Percentiles rank a stretch among this genome's conserved stretches.
phyloP scores from a whole-genome alignment of 495 filamentous ascomycete genomes.

The Penicillium ucsense region DNA sequence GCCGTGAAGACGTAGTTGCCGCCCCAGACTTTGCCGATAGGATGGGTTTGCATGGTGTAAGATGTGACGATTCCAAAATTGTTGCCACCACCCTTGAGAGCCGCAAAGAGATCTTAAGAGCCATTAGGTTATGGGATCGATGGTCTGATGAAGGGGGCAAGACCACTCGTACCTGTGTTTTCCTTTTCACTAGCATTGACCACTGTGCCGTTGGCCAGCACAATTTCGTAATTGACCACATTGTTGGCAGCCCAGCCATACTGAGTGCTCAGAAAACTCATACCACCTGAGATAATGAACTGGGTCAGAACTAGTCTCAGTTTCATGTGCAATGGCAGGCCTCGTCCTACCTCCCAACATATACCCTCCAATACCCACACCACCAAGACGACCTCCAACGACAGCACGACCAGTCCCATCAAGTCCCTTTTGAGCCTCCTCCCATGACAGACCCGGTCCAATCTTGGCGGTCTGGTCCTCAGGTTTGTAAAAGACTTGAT shows the following conservation, averaged over 20 bases:
- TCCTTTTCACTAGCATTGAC: constrained; percentile 33
- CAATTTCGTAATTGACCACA: constrained; percentile 44
- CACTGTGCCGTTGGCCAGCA: constrained; percentile 45
- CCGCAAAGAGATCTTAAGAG: constrained; percentile 42
- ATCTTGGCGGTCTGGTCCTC: constrained; percentile 27
- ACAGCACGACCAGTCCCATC: constrained; percentile 25
- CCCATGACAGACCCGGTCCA: constrained; percentile 33
- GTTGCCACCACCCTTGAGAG: constrained; percentile 47
- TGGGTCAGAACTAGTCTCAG: no score
- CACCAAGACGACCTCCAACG: constrained; percentile 28
- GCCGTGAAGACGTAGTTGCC: constrained; percentile 42
- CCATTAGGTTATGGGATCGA: no score
- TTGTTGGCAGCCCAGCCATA: constrained; percentile 50
- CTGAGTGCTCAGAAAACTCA: constrained; percentile 44
- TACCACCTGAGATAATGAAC: constrained; percentile 18
- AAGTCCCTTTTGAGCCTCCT: constrained; percentile 26
- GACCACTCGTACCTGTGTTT: constrained; percentile 22
- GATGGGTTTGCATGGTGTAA: constrained; percentile 41
- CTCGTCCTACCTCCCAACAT: constrained; percentile 30
- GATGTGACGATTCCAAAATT: constrained; percentile 57
- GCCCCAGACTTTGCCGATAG: constrained; percentile 36
- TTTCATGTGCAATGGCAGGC: no score
- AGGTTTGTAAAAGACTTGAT: constrained; percentile 25
- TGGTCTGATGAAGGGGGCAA: not conserved
- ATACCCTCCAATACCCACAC: constrained; percentile 32